Evolutionary conservation across 257 asterid genomes (phyloP).

Genomic region (Cynanchum wilfordii): DNA sequence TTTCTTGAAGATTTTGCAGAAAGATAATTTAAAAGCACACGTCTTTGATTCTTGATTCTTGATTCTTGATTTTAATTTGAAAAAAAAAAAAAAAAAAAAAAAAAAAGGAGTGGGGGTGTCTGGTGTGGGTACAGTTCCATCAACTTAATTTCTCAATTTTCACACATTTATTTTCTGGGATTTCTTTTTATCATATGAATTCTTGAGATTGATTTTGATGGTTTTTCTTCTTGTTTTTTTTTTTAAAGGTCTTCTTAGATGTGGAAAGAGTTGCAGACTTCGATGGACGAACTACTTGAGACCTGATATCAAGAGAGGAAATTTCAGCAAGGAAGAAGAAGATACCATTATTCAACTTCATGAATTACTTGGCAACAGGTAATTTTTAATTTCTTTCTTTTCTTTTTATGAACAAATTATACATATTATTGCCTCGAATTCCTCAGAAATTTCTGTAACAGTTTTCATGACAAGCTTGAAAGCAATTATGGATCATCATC

Average conservation of each 20-base stretch:
- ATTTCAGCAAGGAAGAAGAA: constrained; percentile 48
- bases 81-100: not conserved
- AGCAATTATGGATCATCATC: not conserved
- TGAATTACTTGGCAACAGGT: constrained; percentile 65
- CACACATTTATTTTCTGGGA: not conserved
- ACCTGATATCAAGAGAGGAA: constrained; percentile 55
- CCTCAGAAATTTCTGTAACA: not conserved
- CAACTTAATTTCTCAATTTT: not conserved
- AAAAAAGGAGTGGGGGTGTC: too few species aligned
- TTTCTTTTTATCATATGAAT: not conserved
- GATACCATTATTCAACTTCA: constrained; percentile 35
- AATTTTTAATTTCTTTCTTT: not conserved
- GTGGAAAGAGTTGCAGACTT: constrained; percentile 64
- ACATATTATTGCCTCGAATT: constrained; percentile 5
- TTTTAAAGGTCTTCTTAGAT: constrained; percentile 49
- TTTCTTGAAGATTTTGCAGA: not conserved
- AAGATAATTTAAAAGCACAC: too few species aligned
- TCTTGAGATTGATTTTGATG: not conserved
- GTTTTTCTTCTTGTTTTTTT: not conserved
- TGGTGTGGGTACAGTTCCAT: not conserved
- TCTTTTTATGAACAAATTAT: not conserved
- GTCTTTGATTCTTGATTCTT: not conserved
- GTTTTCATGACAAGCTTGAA: not conserved
- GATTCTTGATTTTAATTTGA: not conserved
- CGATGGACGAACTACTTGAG: constrained; percentile 54